Conservation (phyloP, 495 filamentous ascomycete species). For the Penicillium longicatenatum region DNA sequence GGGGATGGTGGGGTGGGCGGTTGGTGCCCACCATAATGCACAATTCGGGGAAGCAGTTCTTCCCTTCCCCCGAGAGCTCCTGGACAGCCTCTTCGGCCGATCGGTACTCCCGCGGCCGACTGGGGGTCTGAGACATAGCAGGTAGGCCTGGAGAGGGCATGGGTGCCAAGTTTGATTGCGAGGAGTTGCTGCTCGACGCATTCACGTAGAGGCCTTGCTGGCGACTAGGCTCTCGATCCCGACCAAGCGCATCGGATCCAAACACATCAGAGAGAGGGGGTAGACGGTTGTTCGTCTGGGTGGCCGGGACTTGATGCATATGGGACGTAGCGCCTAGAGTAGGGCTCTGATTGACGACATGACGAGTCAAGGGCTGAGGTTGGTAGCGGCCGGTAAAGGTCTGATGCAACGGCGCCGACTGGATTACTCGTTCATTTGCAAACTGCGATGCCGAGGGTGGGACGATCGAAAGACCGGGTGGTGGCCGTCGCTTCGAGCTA, state of each 20-base stretch:
- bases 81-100: slow-evolving; percentile 95
- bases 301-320: slow-evolving; percentile 87
- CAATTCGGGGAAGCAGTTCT: slow-evolving; percentile 86
- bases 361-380: slow-evolving; percentile 77
- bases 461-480: slow-evolving; percentile 91
- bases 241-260: slow-evolving; percentile 72
- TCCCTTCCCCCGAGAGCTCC: slow-evolving; percentile 88
- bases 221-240: slow-evolving; percentile 43
- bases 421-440: slow-evolving; percentile 92
- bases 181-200: slow-evolving; percentile 58
- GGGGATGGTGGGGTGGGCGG: slow-evolving; percentile 94
- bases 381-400: slow-evolving; percentile 91
- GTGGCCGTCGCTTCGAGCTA: slow-evolving; percentile 73
- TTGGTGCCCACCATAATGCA: slow-evolving; percentile 89
- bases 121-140: slow-evolving; percentile 50
- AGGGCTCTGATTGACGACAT: slow-evolving; percentile 81
- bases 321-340: slow-evolving; percentile 85
- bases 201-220: slow-evolving; percentile 46
- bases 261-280: slow-evolving; percentile 96
- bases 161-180: slow-evolving; percentile 68
- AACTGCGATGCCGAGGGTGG: slow-evolving; percentile 95
- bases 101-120: slow-evolving; percentile 81
- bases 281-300: slow-evolving; percentile 87
- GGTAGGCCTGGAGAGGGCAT: slow-evolving; percentile 72
- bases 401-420: slow-evolving; percentile 94